A percentile compares a stretch with the other conserved stretches of the same genome.
Evolutionary conservation across 441 rosid species (phyloP).

Genomic region (Raphanus hybrid): DNA sequence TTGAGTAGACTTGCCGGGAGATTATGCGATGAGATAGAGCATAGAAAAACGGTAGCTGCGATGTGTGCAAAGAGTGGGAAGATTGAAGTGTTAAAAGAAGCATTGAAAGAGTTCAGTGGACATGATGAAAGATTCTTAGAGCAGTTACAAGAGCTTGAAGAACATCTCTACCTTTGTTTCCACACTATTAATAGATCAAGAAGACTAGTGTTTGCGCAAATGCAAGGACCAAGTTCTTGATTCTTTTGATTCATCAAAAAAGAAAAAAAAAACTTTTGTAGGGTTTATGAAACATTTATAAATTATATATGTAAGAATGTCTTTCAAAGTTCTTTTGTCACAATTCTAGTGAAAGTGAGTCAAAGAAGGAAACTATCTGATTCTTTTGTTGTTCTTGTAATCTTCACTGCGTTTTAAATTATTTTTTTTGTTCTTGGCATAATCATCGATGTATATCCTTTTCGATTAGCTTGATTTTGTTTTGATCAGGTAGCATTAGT

Average conservation of each 20-base stretch:
- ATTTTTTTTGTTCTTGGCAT: too few relatives aligned
- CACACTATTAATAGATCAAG: slow-evolving; percentile 80
- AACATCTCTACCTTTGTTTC: slow-evolving; percentile 65
- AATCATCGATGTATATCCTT: too few relatives aligned
- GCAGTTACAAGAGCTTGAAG: slow-evolving; percentile 77
- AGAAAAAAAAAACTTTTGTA: too few relatives aligned
- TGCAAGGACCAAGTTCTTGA: slow-evolving; percentile 37
- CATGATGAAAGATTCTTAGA: slow-evolving; percentile 60
- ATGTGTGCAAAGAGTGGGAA: slow-evolving; percentile 60
- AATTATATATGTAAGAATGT: too few relatives aligned
- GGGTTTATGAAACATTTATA: too few relatives aligned
- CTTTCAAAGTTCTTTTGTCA: too few relatives aligned
- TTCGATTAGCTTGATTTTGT: too few relatives aligned
- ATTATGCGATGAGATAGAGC: slow-evolving; percentile 68
- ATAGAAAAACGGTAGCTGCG: slow-evolving; percentile 52
- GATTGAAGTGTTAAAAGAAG: slow-evolving; percentile 57
- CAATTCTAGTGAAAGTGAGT: too few relatives aligned
- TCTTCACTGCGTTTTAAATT: too few relatives aligned
- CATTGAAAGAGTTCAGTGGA: slow-evolving; percentile 52
- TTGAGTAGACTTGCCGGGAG: slow-evolving; percentile 59
- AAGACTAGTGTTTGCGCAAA: slow-evolving; percentile 60
- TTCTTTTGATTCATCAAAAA: slow-evolving; percentile 25
- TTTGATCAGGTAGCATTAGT: too few relatives aligned
- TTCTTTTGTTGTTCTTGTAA: too few relatives aligned
- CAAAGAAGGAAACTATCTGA: too few relatives aligned